These are phyloP conservation scores for Puccinia hordei DNA, from an alignment of 1,284 basidiomycete genomes.

Conservation along the genomic window DNA sequence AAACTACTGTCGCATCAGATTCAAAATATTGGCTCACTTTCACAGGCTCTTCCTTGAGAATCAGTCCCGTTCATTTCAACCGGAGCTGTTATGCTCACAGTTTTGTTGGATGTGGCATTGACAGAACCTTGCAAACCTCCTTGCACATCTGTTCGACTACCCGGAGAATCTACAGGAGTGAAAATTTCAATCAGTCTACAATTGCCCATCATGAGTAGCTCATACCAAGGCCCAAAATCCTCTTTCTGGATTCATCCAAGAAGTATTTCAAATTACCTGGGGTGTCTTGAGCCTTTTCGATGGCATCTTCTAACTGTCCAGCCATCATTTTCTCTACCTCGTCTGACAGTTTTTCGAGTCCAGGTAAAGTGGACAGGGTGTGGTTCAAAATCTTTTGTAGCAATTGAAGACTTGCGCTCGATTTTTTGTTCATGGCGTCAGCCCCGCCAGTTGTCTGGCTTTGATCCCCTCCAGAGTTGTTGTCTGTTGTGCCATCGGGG, in stretches of 20 bases:
- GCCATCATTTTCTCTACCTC: constrained; percentile 21
- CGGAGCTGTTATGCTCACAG: not conserved
- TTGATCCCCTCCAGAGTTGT: not conserved
- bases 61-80: constrained; percentile 33
- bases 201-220: not conserved
- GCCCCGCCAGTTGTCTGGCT: not conserved
- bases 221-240: not conserved
- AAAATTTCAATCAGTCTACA: not conserved
- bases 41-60: constrained; percentile 32
- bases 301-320: not conserved
- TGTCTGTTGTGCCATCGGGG: not conserved
- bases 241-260: not conserved
- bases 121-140: not conserved
- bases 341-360: constrained; percentile 14
- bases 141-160: constrained; percentile 5
- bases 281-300: not conserved
- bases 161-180: constrained; percentile 21
- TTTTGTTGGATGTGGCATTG: not conserved
- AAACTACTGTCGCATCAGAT: not conserved
- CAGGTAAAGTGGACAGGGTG: constrained; percentile 29
- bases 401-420: constrained; percentile 13
- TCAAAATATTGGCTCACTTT: constrained; percentile 9
- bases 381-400: constrained; percentile 26
- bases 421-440: not conserved
- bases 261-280: not conserved